phyloP scores from a whole-genome alignment of 2,329 filamentous ascomycete genomes.

The Exophiala sp. region DNA sequence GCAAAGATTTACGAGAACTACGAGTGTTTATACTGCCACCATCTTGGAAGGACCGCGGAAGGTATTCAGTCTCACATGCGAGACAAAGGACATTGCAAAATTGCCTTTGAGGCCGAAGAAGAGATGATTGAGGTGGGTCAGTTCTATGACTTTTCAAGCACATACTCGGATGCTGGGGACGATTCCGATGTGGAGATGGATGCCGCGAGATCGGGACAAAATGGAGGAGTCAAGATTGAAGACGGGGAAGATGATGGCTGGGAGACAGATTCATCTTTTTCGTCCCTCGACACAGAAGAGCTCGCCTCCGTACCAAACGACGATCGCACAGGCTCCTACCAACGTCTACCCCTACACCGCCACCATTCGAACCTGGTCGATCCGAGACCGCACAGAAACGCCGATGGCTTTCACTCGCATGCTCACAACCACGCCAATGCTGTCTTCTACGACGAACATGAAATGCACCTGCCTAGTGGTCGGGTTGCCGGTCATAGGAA shows the following conservation, averaged over 20 bases:
- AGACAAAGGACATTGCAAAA: conserved; percentile 94
- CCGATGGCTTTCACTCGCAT: conserved; percentile 77
- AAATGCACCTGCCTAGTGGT: conserved; percentile 87
- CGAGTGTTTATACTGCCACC: conserved; percentile 86
- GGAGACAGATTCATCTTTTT: conserved; percentile 93
- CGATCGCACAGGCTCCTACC: conserved; percentile 65
- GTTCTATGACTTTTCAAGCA: conserved; percentile 94
- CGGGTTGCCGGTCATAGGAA: conserved; percentile 87
- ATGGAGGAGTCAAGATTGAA: conserved; percentile 60
- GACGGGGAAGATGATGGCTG: conserved; percentile 70
- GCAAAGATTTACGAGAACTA: conserved; percentile 74
- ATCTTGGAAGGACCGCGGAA: conserved; percentile 70
- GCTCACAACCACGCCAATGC: conserved; percentile 71
- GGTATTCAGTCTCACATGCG: conserved; percentile 96
- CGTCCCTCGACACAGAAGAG: conserved; percentile 78
- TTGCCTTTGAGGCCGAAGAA: conserved; percentile 81
- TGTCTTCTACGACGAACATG: conserved; percentile 87
- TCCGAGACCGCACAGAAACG: conserved; percentile 68
- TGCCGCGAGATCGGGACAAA: conserved; percentile 46
- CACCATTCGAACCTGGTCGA: conserved; percentile 69
- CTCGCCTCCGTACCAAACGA: conserved; percentile 76
- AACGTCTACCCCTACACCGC: conserved; percentile 66
- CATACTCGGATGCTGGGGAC: conserved; percentile 78
- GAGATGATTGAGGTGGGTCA: conserved; percentile 94
- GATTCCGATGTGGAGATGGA: conserved; percentile 57